Percentiles rank a stretch among this genome's conserved stretches.
Evolutionary conservation across 441 rosid species (phyloP).

Genomic region (Syzygium syzygioides): DNA sequence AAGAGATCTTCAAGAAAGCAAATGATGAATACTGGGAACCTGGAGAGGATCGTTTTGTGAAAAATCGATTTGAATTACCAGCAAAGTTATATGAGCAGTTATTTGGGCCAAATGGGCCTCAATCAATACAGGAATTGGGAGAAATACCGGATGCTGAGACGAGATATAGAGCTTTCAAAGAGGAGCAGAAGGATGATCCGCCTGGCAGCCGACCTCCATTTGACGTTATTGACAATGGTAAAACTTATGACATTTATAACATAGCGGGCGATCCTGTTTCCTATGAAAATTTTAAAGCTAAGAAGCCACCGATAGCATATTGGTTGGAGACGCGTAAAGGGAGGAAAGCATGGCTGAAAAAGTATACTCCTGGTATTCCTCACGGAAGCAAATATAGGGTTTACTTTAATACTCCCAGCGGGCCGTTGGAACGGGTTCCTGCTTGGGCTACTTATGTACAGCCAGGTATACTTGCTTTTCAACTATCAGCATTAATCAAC

Average conservation of each 20-base stretch:
- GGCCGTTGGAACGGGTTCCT: slow-evolving; percentile 89
- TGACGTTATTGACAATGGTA: slow-evolving; percentile 77
- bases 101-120: slow-evolving; percentile 96
- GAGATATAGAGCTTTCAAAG: slow-evolving; percentile 69
- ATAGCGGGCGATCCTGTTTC: slow-evolving; percentile 47
- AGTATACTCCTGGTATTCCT: slow-evolving; percentile 77
- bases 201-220: slow-evolving; percentile 80
- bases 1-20: slow-evolving; percentile 69
- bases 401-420: slow-evolving; percentile 84
- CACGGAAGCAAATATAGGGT: slow-evolving; percentile 96
- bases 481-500: slow-evolving; percentile 1
- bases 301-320: slow-evolving; percentile 76
- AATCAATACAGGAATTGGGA: slow-evolving; percentile 70
- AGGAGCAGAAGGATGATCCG: slow-evolving; percentile 86
- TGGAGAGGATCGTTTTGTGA: slow-evolving; percentile 82
- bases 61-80: slow-evolving; percentile 73
- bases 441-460: slow-evolving; percentile 97
- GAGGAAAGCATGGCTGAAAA: slow-evolving; percentile 85
- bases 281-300: slow-evolving; percentile 63
- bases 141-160: slow-evolving; percentile 85
- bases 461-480: slow-evolving; percentile 50
- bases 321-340: slow-evolving; percentile 98
- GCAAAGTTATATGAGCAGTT: slow-evolving; percentile 88
- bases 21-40: slow-evolving; percentile 99
- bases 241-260: slow-evolving; percentile 68